Percentiles rank a stretch among this genome's conserved stretches.
phyloP scores from a whole-genome alignment of 2,329 filamentous ascomycete species.

The Nothophoma quercina region DNA sequence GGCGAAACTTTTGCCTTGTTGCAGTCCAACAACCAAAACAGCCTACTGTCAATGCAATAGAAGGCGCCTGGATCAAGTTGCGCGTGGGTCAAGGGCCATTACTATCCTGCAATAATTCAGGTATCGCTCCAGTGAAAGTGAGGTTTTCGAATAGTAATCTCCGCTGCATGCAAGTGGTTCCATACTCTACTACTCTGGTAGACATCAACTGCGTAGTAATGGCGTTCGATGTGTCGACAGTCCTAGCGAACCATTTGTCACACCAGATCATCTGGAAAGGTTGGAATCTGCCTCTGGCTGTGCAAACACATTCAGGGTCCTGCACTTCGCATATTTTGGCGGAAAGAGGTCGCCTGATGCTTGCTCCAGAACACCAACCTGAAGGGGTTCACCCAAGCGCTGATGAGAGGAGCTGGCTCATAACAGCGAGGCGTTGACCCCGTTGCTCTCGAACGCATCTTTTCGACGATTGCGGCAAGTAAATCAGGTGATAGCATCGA shows the following conservation, averaged over 20 bases:
- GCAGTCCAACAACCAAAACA: constrained; percentile 14
- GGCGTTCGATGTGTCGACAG: constrained; percentile 3
- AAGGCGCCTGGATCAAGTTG: constrained; percentile 19
- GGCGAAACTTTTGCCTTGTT: constrained; percentile 22
- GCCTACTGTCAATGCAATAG: constrained; percentile 11
- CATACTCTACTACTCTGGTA: neutral
- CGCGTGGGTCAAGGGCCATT: constrained; percentile 21
- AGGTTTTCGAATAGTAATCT: neutral
- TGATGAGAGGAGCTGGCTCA: neutral
- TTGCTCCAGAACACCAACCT: neutral
- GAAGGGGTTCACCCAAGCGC: neutral
- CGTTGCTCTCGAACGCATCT: constrained; percentile 3
- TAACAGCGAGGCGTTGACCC: neutral
- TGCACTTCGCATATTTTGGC: constrained; percentile 27
- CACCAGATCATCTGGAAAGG: neutral
- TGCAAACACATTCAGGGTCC: constrained; percentile 9
- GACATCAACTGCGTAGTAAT: neutral
- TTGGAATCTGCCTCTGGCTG: constrained; percentile 5
- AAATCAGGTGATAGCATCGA: neutral
- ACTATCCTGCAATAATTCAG: constrained; percentile 16
- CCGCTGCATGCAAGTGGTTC: constrained; percentile 16
- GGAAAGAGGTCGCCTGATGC: constrained; percentile 28
- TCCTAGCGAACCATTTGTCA: constrained; percentile 10
- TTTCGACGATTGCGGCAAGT: constrained; percentile 6
- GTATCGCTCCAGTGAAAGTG: constrained; percentile 25